Percentiles rank a stretch among this genome's conserved stretches.
Evolutionary conservation across 2,329 filamentous ascomycete genomes (phyloP).

Genomic region (Penicillium sp.): DNA sequence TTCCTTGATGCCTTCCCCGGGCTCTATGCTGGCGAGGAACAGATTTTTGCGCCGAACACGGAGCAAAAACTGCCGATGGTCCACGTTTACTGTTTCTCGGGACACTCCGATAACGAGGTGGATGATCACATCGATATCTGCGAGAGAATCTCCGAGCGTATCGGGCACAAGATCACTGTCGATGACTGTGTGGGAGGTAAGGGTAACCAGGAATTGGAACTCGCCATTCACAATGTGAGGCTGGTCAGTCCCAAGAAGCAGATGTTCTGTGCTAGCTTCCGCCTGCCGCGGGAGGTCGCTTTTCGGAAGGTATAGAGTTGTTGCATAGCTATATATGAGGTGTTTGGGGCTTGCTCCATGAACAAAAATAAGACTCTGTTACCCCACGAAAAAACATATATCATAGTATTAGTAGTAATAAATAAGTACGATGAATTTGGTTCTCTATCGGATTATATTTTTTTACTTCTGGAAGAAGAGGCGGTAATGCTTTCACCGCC

Average conservation of each 20-base stretch:
- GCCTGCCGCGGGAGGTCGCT: slow-evolving; percentile 77
- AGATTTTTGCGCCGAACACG: slow-evolving; percentile 63
- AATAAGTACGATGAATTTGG: neutral
- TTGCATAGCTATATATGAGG: slow-evolving; percentile 17
- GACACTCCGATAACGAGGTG: slow-evolving; percentile 73
- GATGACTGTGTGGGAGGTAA: slow-evolving; percentile 51
- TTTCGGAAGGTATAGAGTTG: slow-evolving; percentile 52
- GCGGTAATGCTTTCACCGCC: slow-evolving; percentile 25
- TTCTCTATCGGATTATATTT: neutral
- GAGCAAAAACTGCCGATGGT: slow-evolving; percentile 69
- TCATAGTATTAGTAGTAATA: neutral
- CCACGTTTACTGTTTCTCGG: slow-evolving; percentile 92
- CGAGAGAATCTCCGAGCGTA: slow-evolving; percentile 61
- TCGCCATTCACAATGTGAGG: slow-evolving; percentile 66
- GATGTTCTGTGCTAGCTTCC: slow-evolving; percentile 95
- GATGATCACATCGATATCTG: slow-evolving; percentile 62
- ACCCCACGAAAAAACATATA: slow-evolving; percentile 11
- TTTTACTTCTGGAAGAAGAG: neutral
- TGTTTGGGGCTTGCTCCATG: slow-evolving; percentile 14
- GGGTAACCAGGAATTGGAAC: slow-evolving; percentile 59
- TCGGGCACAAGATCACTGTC: slow-evolving; percentile 59
- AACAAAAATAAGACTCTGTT: slow-evolving; percentile 16
- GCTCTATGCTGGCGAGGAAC: slow-evolving; percentile 70
- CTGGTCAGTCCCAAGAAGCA: slow-evolving; percentile 90
- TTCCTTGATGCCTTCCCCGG: slow-evolving; percentile 79